Evolutionary conservation across 2,329 filamentous ascomycete genomes (phyloP).

Genomic region (Epichloe sp.): DNA sequence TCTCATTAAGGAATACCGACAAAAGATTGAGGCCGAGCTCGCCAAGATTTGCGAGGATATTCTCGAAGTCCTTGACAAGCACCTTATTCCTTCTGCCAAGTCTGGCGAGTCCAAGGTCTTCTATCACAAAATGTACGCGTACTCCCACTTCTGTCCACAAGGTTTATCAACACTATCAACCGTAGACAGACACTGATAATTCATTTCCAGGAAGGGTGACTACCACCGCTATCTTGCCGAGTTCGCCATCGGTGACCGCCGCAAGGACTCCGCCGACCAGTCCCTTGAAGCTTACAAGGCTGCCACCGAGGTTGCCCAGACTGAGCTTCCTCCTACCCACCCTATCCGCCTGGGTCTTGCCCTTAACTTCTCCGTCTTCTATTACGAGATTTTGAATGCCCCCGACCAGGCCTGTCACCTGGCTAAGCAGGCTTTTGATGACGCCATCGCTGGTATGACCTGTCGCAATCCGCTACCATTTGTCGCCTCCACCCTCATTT

Average conservation of each 20-base stretch:
- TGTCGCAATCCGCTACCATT: background rate
- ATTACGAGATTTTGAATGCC: slow-evolving; percentile 99
- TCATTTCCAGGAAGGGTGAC: slow-evolving; percentile 77
- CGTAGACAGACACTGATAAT: background rate
- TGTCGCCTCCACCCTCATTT: background rate
- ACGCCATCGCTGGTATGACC: slow-evolving; percentile 70
- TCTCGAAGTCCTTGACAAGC: slow-evolving; percentile 83
- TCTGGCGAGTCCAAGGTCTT: slow-evolving; percentile 98
- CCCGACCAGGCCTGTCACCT: slow-evolving; percentile 97
- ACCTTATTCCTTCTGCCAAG: slow-evolving; percentile 87
- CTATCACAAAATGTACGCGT: slow-evolving; percentile 89
- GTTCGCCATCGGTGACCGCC: slow-evolving; percentile 87
- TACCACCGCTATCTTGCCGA: slow-evolving; percentile 98
- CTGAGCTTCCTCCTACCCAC: slow-evolving; percentile 92
- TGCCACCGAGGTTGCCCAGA: slow-evolving; percentile 96
- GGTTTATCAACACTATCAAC: background rate
- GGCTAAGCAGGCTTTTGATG: slow-evolving; percentile 97
- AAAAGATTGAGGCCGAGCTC: slow-evolving; percentile 95
- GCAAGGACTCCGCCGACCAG: slow-evolving; percentile 87
- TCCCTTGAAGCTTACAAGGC: slow-evolving; percentile 94
- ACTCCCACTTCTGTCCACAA: background rate
- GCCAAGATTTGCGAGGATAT: slow-evolving; percentile 98
- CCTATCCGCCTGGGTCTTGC: slow-evolving; percentile 95
- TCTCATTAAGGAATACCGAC: slow-evolving; percentile 95
- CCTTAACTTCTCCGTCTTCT: slow-evolving; percentile 99